Evolutionary conservation across 1,139 yeast genomes (phyloP).

Genomic region (Scheffersomyces stambukii): DNA sequence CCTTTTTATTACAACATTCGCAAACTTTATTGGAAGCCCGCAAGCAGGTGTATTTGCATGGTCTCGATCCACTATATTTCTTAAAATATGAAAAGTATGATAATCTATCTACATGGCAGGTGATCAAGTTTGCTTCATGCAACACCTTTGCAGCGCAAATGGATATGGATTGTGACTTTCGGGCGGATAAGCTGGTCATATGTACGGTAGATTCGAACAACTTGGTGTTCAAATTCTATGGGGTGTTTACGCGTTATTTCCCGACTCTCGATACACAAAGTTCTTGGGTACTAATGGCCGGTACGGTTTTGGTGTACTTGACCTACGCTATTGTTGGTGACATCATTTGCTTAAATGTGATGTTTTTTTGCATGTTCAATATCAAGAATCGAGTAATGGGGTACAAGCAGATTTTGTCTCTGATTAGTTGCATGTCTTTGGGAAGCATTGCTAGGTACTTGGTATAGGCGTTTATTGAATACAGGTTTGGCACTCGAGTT

Average conservation of each 20-base stretch:
- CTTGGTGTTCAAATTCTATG: constrained; percentile 27
- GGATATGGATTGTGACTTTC: no score
- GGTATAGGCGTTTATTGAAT: constrained; percentile 2
- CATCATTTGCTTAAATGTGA: constrained; percentile 25
- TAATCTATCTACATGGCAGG: constrained; percentile 12
- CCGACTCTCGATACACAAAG: constrained; percentile 9
- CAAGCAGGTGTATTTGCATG: constrained; percentile 9
- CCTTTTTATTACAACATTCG: constrained; percentile 22
- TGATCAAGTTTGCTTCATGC: constrained; percentile 34
- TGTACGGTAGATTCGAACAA: constrained; percentile 11
- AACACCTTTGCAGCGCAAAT: no score
- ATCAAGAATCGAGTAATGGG: constrained; percentile 6
- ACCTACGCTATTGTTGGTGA: constrained; percentile 28
- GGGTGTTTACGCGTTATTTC: constrained; percentile 15
- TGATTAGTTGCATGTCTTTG: constrained; percentile 7
- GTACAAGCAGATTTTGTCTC: constrained; percentile 8
- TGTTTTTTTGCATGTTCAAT: constrained; percentile 11
- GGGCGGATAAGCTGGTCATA: constrained; percentile 2
- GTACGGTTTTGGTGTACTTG: constrained; percentile 25
- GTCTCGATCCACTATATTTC: constrained; percentile 13
- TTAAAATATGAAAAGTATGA: constrained; percentile 7
- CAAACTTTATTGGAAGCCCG: constrained; percentile 10
- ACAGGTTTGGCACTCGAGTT: neutral
- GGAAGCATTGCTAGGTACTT: constrained; percentile 6
- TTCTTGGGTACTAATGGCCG: constrained; percentile 14